These are phyloP conservation scores for Ramaria sp. DNA, from an alignment of 768 basidiomycete genomes.

Conservation along the genomic window DNA sequence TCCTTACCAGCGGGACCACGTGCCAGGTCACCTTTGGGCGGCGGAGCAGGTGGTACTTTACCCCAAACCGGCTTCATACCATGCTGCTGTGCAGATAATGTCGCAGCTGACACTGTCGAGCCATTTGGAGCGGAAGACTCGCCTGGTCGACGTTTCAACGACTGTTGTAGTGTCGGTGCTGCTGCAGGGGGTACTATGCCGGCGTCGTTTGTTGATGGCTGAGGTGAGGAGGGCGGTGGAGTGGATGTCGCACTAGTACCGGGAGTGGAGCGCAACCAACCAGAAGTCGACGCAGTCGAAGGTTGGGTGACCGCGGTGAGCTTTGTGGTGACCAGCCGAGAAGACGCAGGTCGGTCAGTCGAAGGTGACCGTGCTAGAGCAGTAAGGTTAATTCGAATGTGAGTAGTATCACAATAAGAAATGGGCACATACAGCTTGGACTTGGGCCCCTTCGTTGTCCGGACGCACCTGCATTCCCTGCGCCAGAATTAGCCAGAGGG, in stretches of 20 bases:
- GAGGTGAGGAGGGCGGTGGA: constrained; percentile 27
- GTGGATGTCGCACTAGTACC: constrained; percentile 41
- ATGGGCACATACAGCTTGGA: constrained; percentile 31
- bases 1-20: constrained; percentile 26
- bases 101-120: constrained; percentile 42
- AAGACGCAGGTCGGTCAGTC: constrained; percentile 46
- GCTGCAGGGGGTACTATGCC: constrained; percentile 19
- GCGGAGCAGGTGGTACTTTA: constrained; percentile 25
- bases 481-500: constrained; percentile 32
- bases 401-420: neutral
- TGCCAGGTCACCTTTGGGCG: constrained; percentile 22
- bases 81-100: constrained; percentile 30
- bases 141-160: constrained; percentile 3
- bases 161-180: constrained; percentile 8
- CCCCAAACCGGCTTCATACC: constrained; percentile 61
- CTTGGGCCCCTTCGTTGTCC: constrained; percentile 24
- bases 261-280: constrained; percentile 72
- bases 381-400: constrained; percentile 12
- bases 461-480: constrained; percentile 20
- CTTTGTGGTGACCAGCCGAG: constrained; percentile 79
- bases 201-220: constrained; percentile 17
- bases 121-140: constrained; percentile 11
- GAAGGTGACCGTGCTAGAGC: constrained; percentile 39
- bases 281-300: constrained; percentile 46
- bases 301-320: constrained; percentile 58